phyloP scores from a whole-genome alignment of 2,329 filamentous ascomycete species.

The Alternaria atra region DNA sequence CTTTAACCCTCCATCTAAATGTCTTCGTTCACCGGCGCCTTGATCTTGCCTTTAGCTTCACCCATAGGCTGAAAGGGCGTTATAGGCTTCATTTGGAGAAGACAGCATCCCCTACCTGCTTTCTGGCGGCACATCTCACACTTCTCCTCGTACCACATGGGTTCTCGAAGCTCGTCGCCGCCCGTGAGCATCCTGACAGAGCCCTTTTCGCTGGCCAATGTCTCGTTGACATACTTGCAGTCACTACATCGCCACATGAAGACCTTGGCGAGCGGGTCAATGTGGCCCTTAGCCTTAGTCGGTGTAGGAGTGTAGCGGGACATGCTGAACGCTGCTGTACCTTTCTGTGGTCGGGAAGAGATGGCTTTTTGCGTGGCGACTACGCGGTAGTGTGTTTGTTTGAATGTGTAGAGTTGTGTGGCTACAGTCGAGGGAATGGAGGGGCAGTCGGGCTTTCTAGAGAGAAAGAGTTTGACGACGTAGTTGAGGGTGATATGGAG shows the following conservation, averaged over 20 bases:
- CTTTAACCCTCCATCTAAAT: not conserved
- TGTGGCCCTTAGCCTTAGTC: not conserved
- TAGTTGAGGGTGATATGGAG: not conserved
- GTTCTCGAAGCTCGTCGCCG: not conserved
- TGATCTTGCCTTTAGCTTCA: not conserved
- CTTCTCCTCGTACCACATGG: constrained; percentile 1
- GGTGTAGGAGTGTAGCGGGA: not conserved
- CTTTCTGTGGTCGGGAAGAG: not conserved
- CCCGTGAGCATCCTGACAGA: not conserved
- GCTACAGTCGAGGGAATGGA: not conserved
- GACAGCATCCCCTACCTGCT: not conserved
- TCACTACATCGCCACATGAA: not conserved
- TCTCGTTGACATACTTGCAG: not conserved
- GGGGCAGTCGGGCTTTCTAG: not conserved
- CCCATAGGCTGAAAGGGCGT: not conserved
- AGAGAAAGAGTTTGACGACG: not conserved
- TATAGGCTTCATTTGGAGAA: not conserved
- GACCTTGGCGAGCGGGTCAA: not conserved
- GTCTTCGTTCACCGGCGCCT: not conserved
- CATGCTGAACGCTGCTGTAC: not conserved
- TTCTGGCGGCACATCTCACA: not conserved
- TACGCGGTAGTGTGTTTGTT: not conserved
- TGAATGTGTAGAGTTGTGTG: not conserved
- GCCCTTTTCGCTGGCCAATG: not conserved
- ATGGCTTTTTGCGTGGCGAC: not conserved